phyloP scores from a whole-genome alignment of 345 rosid species.

The Bruguiera parviflora region DNA sequence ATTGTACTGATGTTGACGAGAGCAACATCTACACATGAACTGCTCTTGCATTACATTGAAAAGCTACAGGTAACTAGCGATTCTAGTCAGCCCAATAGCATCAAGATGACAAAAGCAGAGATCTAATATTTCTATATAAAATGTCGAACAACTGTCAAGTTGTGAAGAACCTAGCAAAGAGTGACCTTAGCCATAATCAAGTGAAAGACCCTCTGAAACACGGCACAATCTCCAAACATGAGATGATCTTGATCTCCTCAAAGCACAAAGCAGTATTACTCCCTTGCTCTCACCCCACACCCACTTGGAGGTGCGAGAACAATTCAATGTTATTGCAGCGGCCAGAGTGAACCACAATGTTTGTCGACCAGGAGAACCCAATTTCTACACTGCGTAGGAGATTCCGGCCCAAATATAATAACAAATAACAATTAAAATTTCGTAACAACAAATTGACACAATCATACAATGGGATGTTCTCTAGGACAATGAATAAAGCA shows the following conservation, averaged over 20 bases:
- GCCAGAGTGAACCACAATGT: constrained; percentile 90
- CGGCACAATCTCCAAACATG: constrained; percentile 89
- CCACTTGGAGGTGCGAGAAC: constrained; percentile 92
- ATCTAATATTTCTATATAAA: constrained; percentile 19
- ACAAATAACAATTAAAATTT: too few relatives aligned
- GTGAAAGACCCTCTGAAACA: constrained; percentile 76
- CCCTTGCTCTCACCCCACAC: constrained; percentile 76
- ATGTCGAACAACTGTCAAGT: constrained; percentile 22
- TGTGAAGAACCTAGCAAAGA: constrained; percentile 21
- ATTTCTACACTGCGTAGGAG: constrained; percentile 29
- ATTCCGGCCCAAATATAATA: constrained; percentile 31
- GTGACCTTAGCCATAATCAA: constrained; percentile 90
- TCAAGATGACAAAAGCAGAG: constrained; percentile 22
- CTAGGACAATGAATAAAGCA: too few relatives aligned
- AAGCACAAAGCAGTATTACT: constrained; percentile 48
- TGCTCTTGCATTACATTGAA: constrained; percentile 12
- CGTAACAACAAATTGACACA: too few relatives aligned
- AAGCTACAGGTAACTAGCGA: constrained; percentile 9
- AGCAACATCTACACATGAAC: constrained; percentile 38
- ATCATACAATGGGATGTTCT: too few relatives aligned
- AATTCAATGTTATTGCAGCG: constrained; percentile 59
- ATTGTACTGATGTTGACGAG: constrained; percentile 33
- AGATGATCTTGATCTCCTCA: constrained; percentile 82
- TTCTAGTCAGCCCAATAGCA: constrained; percentile 13
- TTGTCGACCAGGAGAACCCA: constrained; percentile 47